Conservation (phyloP, 208 protist genomes). For the Trypanosoma avium region DNA sequence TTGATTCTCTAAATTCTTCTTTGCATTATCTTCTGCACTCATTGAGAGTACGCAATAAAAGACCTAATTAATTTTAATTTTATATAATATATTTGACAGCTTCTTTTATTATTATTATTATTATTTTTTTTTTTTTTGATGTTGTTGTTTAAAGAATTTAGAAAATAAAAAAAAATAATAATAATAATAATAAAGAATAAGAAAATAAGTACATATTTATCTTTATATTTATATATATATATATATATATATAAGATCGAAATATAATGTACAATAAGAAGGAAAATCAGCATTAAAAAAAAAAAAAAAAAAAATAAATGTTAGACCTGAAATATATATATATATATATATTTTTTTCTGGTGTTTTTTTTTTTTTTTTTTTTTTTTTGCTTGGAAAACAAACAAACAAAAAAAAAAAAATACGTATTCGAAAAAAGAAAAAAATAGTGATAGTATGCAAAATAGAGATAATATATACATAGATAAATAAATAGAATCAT, state of each 20-base stretch:
- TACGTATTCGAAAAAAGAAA: conserved; percentile 2
- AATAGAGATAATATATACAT: neutral
- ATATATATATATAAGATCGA: neutral
- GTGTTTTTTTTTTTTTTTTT: conserved; percentile 12
- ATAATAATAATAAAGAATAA: too few relatives aligned
- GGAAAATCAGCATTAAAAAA: conserved; percentile 10
- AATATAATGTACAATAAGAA: neutral
- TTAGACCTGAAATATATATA: too few relatives aligned
- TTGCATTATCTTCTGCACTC: neutral
- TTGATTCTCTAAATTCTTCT: neutral
- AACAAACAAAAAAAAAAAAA: conserved; percentile 6
- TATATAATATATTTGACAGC: too few relatives aligned
- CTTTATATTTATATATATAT: neutral
- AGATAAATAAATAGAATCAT: neutral
- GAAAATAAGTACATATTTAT: too few relatives aligned
- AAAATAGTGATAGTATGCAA: too few relatives aligned
- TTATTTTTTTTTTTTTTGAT: too few relatives aligned
- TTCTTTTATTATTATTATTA: too few relatives aligned
- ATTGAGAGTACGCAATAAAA: neutral
- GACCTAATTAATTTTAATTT: too few relatives aligned
- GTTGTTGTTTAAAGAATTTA: too few relatives aligned
- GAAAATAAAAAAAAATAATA: too few relatives aligned
- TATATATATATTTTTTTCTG: neutral
- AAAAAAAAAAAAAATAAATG: conserved; percentile 3
- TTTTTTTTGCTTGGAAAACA: conserved; percentile 1